Percentiles rank a stretch among this genome's conserved stretches.
Evolutionary conservation across 2,329 filamentous ascomycete genomes (phyloP).

Genomic region (Neurospora sp.): DNA sequence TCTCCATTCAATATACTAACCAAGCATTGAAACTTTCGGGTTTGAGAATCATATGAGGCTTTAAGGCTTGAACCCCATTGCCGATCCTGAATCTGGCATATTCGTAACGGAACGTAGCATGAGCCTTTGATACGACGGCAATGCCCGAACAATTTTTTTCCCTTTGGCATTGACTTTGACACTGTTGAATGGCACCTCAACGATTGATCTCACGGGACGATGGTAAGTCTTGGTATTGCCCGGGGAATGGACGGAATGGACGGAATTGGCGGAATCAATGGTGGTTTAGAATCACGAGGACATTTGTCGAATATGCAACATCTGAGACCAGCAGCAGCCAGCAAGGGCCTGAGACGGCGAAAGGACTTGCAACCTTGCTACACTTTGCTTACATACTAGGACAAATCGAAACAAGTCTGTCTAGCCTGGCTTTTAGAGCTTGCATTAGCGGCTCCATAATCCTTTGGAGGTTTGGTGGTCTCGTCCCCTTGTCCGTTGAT

Average conservation of each 20-base stretch:
- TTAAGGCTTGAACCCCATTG: not conserved
- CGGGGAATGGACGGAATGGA: not conserved
- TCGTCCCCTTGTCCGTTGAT: not conserved
- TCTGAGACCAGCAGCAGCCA: not conserved
- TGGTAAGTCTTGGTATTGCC: not conserved
- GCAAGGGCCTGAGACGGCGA: not conserved
- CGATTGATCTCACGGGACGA: not conserved
- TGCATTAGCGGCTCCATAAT: not conserved
- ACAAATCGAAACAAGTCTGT: not conserved
- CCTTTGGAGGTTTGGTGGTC: not conserved
- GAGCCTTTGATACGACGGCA: not conserved
- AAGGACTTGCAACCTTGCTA: not conserved
- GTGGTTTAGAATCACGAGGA: not conserved
- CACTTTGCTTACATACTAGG: not conserved
- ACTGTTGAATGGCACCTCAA: not conserved
- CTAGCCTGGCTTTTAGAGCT: not conserved
- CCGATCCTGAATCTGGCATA: not conserved
- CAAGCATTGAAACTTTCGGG: not conserved
- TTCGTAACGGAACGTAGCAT: not conserved
- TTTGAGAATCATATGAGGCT: not conserved
- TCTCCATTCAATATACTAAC: not conserved
- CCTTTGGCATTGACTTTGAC: not conserved
- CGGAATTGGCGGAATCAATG: not conserved
- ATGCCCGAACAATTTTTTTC: not conserved
- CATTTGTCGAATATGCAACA: not conserved